These are phyloP conservation scores for Lathyrus oleraceus DNA, from an alignment of 306 rosid species.

Conservation along the genomic window DNA sequence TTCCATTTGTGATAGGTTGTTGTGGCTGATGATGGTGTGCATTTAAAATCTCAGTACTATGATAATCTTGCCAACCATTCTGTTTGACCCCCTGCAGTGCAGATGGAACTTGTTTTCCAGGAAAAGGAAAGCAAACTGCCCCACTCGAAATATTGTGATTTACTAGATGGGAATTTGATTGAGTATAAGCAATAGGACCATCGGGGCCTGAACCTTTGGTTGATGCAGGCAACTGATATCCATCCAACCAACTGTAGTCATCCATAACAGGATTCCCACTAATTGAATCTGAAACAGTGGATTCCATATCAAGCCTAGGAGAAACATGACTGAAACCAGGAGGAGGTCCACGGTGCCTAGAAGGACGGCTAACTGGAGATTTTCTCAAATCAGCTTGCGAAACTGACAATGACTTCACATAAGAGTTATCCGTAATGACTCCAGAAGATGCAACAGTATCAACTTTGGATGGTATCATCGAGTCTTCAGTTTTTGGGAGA, in stretches of 20 bases:
- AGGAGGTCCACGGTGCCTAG: constrained; percentile 91
- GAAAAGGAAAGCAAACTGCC: constrained; percentile 71
- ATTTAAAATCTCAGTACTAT: constrained; percentile 55
- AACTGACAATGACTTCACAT: constrained; percentile 42
- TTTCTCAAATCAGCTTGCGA: constrained; percentile 50
- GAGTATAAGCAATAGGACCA: constrained; percentile 47
- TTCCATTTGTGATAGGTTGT: constrained; percentile 59
- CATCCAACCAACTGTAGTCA: constrained; percentile 98
- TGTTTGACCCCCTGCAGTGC: constrained; percentile 54
- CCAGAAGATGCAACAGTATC: constrained; percentile 52
- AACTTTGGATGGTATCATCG: constrained; percentile 44
- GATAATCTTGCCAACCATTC: constrained; percentile 74
- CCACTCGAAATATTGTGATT: constrained; percentile 56
- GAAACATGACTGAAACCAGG: constrained; percentile 82
- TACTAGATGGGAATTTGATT: constrained; percentile 47
- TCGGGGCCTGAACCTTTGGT: constrained; percentile 45
- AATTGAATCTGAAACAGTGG: constrained; percentile 47
- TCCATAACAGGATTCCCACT: constrained; percentile 69
- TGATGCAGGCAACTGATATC: constrained; percentile 79
- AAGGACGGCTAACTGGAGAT: constrained; percentile 77
- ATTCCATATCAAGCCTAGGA: constrained; percentile 56
- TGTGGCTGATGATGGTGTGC: constrained; percentile 72
- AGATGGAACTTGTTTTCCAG: constrained; percentile 79
- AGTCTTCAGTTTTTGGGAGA: constrained; percentile 53
- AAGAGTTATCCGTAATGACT: constrained; percentile 37